Base-by-base conservation (phyloP, 306 rosid genomes). In the Lotus japonicus region DNA sequence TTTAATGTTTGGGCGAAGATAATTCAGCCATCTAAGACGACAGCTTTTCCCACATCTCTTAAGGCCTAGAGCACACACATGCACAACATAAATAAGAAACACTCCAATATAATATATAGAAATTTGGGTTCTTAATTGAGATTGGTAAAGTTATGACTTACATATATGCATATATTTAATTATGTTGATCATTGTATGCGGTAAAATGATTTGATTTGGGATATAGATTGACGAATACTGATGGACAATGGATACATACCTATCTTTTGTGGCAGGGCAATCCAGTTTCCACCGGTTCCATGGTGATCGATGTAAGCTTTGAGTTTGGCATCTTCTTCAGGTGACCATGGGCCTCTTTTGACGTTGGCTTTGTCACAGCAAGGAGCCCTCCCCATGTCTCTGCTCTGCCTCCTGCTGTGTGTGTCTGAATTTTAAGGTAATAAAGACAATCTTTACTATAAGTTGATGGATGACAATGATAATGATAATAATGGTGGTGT, bases 341-440 rank as follows among this genome's bases (percentile, higher is more conserved):
- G 95, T 2, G 99, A 90, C 99, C 99, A 94, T 11, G 99, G 99
- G 2, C 99, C 99, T 85, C 81, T 94, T 84, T 94, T 94, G 9
- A 94, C 99, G 77, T 90, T 94, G 70, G 97, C 92, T 82, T 94
- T 94, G 91, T 94, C 99, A 80, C 99, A 94, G 81, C 99, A 94
- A 80, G 99, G 99, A 73, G 97, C 99, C 69, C 97, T 90, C 14
- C 99, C 99, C 99, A 94, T 94, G 41, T 9, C 12, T 12, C 38
- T 44, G 36, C 53, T 51, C 9, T 71, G n/a, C 31, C 46, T 35
- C 11, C 31, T 12, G 11, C 13, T 10, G 10, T 26, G 21, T 58
- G 58, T 59, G 44, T 60, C 73, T 67, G 59, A 72, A 59, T 1
- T 78, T 72, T 67, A 75, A 72, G 61, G 72, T 26, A 31, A 5